Evolutionary conservation across 306 rosid genomes (phyloP).

Genomic region (Lotus japonicus): DNA sequence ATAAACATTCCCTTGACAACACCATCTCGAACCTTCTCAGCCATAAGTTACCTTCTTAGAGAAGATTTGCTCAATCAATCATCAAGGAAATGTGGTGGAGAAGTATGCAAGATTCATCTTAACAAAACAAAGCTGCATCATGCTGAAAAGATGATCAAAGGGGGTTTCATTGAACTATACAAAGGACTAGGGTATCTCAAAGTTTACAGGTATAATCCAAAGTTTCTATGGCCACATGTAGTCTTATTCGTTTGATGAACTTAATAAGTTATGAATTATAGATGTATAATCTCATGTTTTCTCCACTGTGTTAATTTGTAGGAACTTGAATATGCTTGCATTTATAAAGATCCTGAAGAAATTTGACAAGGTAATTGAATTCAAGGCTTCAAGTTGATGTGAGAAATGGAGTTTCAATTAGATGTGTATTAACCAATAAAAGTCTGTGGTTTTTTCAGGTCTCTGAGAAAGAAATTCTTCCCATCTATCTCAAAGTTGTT

Average conservation of each 20-base stretch:
- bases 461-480: constrained; percentile 79
- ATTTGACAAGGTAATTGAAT: constrained; percentile 79
- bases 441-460: constrained; percentile 47
- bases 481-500: constrained; percentile 85
- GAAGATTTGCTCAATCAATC: constrained; percentile 78
- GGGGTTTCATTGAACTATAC: constrained; percentile 88
- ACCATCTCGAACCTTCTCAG: constrained; percentile 83
- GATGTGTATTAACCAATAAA: background rate
- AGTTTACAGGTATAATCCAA: constrained; percentile 63
- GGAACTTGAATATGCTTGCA: constrained; percentile 95
- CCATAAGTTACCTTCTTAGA: constrained; percentile 71
- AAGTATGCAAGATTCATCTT: constrained; percentile 58
- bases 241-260: background rate
- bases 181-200: constrained; percentile 88
- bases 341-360: constrained; percentile 90
- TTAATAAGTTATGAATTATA: background rate
- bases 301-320: constrained; percentile 27
- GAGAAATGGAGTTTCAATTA: background rate
- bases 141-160: constrained; percentile 93
- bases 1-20: constrained; percentile 89
- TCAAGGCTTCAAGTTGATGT: constrained; percentile 11
- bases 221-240: background rate
- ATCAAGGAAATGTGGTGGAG: constrained; percentile 59
- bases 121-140: constrained; percentile 70
- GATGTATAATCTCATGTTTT: constrained; percentile 21